Evolutionary conservation across 2,329 filamentous ascomycete genomes (phyloP), one percentile per base, ranked within the genome.

Genomic region (Diaporthe sp.): DNA sequence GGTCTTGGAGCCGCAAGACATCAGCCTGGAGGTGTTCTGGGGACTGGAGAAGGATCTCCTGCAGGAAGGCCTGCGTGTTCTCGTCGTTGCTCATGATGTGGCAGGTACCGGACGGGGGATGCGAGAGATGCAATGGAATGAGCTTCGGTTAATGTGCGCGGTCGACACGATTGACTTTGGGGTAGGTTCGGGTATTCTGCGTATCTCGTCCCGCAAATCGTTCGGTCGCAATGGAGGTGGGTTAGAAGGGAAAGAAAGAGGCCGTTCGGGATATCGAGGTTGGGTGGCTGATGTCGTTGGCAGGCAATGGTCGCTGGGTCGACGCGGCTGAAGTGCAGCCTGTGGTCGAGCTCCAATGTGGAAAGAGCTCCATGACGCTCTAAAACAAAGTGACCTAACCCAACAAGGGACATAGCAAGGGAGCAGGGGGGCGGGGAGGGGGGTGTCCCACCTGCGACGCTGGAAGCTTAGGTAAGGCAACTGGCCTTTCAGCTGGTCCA

Each of bases 1-100:
- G 94, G 83, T 97, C 95, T 88, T 99, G 97, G 78, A 99, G 98
- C 80, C 93, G 92, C 80, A 99, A 90, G 84, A 98, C 94, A 81
- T 94, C 91, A 81, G 93, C 90, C 86, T 98, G 96, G 71, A 97
- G 91, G 83, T 97, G 94, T 79, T 95, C 94, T 70, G 95, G 74
- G 25, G 74, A 71, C 69, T 76, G 68, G n/a, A 74, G 73, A 25
- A 76, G 73, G n/a, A 74, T 71, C 50, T 76, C 75, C 72, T 74
- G 73, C 75, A 99, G 93, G 86, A 98, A 97, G 84, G 97, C 95
- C 82, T 95, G 90, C 84, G 98, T 97, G 82, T 93, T 92, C 84
- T 97, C 94, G 86, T 91, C 89, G 84, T 94, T 95, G 95, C 97
- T 98, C 79, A 77, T 82, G 74, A 50, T 73, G 74, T 61, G 40